Evolutionary conservation across 2,329 filamentous ascomycete species (phyloP), one percentile per base, ranked within the genome.

Genomic region (Ceratocystis albifundus): DNA sequence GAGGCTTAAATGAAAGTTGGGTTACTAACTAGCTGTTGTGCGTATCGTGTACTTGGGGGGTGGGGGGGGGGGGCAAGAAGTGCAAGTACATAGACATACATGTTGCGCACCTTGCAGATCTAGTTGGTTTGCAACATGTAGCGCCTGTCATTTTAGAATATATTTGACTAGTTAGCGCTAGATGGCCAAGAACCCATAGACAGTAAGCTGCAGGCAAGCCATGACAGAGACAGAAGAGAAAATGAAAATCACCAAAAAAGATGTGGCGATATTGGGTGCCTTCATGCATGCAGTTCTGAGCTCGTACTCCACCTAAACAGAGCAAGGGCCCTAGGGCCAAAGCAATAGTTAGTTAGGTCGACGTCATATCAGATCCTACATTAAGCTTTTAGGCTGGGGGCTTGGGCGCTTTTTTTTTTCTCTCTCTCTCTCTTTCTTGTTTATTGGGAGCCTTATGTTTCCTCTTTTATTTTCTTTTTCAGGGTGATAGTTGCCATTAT

Each of bases 291-390:
- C 46, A 50, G n/a, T 20, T 50, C n/a, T 50, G 46, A 50, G 8
- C 22, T 50, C n/a, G 10, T 48, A 48, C 45, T 15, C 15, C 45
- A 48, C 45, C 15, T 20, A 48, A 2, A 48, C 20, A 50, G 46
- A 50, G 25, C 46, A 50, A 50, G 46, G 46, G 3, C 46, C 46
- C 46, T 20, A 50, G 46, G n/a, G n/a, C 46, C 17, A 50, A 20
- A 41, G 36, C 36, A 12, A 12, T 41, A 12, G 46, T 50, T 50
- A 17, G n/a, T 50, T 50, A 17, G n/a, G n/a, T 50, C 46, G 46
- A 50, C 46, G 46, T 50, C 46, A 50, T 50, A 50, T 50, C 46
- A 50, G 20, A 50, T 50, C 46, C 46, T 50, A 22, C 46, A 22
- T 22, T 50, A 3, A 50, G 46, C 46, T 50, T 48, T 50, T 50